phyloP scores from a whole-genome alignment of 75 land plant genomes.

The Picea glauca region DNA sequence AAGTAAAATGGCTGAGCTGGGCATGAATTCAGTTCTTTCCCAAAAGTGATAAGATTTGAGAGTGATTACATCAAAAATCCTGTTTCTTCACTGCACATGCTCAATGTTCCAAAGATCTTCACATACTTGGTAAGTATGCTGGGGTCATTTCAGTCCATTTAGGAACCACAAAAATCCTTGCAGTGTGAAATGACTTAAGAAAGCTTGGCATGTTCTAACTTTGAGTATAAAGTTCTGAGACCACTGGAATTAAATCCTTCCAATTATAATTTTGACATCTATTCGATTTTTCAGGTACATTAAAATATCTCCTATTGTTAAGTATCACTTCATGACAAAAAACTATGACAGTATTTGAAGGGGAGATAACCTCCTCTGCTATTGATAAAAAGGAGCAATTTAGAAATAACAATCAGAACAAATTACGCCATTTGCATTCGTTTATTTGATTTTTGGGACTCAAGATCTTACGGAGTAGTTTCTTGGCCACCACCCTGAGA shows the following conservation, averaged over 20 bases:
- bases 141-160: background rate
- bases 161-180: background rate
- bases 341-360: background rate
- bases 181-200: background rate
- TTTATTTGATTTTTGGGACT: background rate
- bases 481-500: conserved; percentile 51
- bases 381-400: background rate
- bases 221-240: background rate
- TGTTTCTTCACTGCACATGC: background rate
- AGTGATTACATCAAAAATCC: background rate
- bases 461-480: conserved; percentile 35
- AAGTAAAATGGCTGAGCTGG: background rate
- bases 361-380: background rate
- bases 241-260: background rate
- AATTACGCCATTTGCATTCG: background rate
- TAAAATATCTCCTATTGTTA: background rate
- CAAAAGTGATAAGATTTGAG: background rate
- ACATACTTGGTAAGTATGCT: background rate
- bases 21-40: background rate
- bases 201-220: background rate
- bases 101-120: background rate
- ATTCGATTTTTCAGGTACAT: background rate
- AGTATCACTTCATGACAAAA: background rate
- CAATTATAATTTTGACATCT: background rate
- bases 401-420: background rate